Evolutionary conservation across 306 rosid genomes (phyloP).

Genomic region (Lathyrus tuberosus): DNA sequence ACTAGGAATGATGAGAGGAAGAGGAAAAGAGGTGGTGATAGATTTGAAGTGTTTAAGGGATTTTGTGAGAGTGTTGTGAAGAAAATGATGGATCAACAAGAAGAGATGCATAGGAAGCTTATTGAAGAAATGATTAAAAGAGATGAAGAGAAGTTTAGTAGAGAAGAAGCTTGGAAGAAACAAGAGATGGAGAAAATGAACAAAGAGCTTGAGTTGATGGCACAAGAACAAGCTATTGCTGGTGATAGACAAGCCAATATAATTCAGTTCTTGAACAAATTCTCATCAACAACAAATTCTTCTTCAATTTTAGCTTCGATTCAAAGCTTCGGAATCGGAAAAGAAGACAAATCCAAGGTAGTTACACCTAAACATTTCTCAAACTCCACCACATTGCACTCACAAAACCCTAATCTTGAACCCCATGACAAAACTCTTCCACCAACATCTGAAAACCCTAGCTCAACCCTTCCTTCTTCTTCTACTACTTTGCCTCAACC

Average conservation of each 20-base stretch:
- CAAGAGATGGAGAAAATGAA: constrained; percentile 81
- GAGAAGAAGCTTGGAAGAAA: constrained; percentile 88
- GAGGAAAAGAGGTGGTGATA: constrained; percentile 58
- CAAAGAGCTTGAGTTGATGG: constrained; percentile 80
- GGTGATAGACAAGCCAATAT: constrained; percentile 73
- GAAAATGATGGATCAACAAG: constrained; percentile 83
- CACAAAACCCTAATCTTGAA: constrained; percentile 44
- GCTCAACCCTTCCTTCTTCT: constrained; percentile 26
- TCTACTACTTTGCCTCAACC: constrained; percentile 15
- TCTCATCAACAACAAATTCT: constrained; percentile 14
- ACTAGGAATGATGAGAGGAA: constrained; percentile 35
- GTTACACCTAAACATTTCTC: not conserved
- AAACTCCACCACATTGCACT: constrained; percentile 18
- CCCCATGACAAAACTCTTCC: not conserved
- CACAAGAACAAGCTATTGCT: constrained; percentile 72
- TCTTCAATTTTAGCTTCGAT: not conserved
- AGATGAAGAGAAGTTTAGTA: constrained; percentile 67
- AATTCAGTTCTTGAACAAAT: constrained; percentile 66
- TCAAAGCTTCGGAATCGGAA: not conserved
- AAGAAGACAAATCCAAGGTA: not conserved
- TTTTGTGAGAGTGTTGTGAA: constrained; percentile 76
- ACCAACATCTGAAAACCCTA: constrained; percentile 57
- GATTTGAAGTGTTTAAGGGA: constrained; percentile 68
- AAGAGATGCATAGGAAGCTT: constrained; percentile 75
- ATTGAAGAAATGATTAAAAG: constrained; percentile 71